Base-by-base conservation (phyloP, 2,329 filamentous ascomycete species). In the Geosmithia putterillii region DNA sequence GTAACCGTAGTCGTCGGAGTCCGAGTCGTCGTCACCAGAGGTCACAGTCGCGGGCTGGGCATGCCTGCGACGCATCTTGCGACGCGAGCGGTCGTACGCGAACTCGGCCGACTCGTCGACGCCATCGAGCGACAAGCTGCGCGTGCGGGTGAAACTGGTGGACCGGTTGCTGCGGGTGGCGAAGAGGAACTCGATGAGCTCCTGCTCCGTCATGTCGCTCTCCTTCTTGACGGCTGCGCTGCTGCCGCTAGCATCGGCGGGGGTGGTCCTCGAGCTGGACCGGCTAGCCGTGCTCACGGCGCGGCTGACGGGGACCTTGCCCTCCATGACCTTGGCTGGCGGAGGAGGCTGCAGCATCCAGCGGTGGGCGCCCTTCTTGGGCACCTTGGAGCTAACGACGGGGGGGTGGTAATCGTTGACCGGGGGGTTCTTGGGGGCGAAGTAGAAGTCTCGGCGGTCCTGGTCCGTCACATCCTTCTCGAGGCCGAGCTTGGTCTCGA, bases 261-360 rank as follows among this genome's bases (percentile, higher is more conserved):
- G 73, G 55, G 15, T 61, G 60, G 68, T 72, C 50, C 57, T 63
- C 39, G 64, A 63, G 44, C 69, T 76, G 19, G 67, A 61, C 40
- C 66, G 67, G 53, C 71, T 77, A 36, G 63, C 68, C 32, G 71
- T 67, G 54, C 78, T 84, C 32, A 68, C 67, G 49, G 76, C 81
- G 43, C 80, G 67, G 52, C 72, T 76, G 18, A 83, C 79, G 23
- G 78, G 76, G 32, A 85, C 76, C 58, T 89, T 92, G 50, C 88
- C 89, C 50, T 83, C 84, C 89, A 95, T 95, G 46, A 95, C 72
- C 58, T 83, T 88, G 45, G 89, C 87, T 28, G 82, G 77, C n/a
- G 89, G 89, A 1, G 88, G 87, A 2, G 89, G 89, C 56, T 94
- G 86, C 42, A 94, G 68, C 88, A 95, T 95, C 89, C 89, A 95